phyloP scores from a whole-genome alignment of 805 yeast species.

The Starmera amethionina region DNA sequence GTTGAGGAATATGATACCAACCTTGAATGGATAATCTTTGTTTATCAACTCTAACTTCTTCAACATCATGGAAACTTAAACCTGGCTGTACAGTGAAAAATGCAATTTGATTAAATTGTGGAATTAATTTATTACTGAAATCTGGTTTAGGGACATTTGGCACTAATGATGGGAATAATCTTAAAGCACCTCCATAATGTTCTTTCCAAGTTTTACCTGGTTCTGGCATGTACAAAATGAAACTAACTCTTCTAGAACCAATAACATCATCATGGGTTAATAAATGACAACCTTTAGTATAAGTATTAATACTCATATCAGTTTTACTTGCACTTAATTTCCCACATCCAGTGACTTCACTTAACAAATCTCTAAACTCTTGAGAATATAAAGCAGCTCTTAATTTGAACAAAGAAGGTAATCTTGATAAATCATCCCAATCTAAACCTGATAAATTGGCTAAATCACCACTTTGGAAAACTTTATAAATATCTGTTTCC shows the following conservation, averaged over 20 bases:
- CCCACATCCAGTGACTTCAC: constrained; percentile 78
- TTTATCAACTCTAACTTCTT: constrained; percentile 87
- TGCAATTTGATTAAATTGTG: constrained; percentile 94
- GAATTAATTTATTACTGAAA: constrained; percentile 57
- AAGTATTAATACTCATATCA: constrained; percentile 87
- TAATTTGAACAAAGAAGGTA: constrained; percentile 68
- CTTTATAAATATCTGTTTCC: constrained; percentile 95
- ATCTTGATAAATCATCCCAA: constrained; percentile 57
- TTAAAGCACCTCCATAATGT: constrained; percentile 86
- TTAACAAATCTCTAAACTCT: constrained; percentile 69
- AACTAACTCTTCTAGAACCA: constrained; percentile 88
- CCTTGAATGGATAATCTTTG: constrained; percentile 93
- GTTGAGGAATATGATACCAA: constrained; percentile 97
- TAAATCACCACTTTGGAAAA: constrained; percentile 80
- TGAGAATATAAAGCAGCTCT: constrained; percentile 85
- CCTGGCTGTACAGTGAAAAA: constrained; percentile 97
- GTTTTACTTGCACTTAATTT: constrained; percentile 83
- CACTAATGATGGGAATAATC: constrained; percentile 77
- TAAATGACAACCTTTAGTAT: constrained; percentile 87
- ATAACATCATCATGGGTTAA: constrained; percentile 96
- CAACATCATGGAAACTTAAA: constrained; percentile 93
- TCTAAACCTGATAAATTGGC: constrained; percentile 86
- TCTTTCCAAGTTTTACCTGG: constrained; percentile 87
- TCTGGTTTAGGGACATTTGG: constrained; percentile 89
- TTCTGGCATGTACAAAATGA: constrained; percentile 85